These are phyloP conservation scores for Cicer cuneatum DNA, from an alignment of 306 rosid species.

Conservation along the genomic window DNA sequence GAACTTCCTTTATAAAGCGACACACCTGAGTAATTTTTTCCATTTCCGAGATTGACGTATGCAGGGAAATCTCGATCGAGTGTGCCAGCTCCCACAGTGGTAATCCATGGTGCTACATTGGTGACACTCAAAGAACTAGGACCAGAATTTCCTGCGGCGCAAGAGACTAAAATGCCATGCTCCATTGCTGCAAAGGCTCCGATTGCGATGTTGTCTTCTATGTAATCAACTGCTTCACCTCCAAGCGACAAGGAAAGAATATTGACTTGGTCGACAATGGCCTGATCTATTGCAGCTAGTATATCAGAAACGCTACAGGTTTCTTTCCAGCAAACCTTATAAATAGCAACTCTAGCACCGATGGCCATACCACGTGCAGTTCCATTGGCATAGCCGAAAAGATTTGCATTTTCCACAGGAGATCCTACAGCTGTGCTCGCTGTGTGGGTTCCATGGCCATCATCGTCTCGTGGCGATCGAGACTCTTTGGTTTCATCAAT, in stretches of 20 bases:
- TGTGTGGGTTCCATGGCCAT: conserved; percentile 92
- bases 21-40: conserved; percentile 66
- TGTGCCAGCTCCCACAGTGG: conserved; percentile 90
- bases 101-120: conserved; percentile 90
- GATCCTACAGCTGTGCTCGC: conserved; percentile 79
- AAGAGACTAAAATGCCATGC: conserved; percentile 73
- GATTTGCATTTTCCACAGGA: conserved; percentile 51
- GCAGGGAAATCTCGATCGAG: conserved; percentile 88
- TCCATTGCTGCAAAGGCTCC: conserved; percentile 84
- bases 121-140: conserved; percentile 52
- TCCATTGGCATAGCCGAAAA: conserved; percentile 69
- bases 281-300: conserved; percentile 73
- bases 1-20: conserved; percentile 55
- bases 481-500: conserved; percentile 53
- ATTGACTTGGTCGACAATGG: conserved; percentile 70
- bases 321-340: conserved; percentile 76
- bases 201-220: conserved; percentile 59
- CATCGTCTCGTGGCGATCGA: conserved; percentile 71
- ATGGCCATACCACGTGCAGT: conserved; percentile 87
- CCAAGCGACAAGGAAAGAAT: conserved; percentile 81
- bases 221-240: conserved; percentile 56
- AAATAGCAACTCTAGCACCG: conserved; percentile 68
- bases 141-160: conserved; percentile 79
- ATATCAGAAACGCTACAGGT: conserved; percentile 66
- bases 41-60: conserved; percentile 65